These are phyloP conservation scores for Aquilaria yunnanensis DNA, from an alignment of 345 rosid genomes.

Conservation along the genomic window DNA sequence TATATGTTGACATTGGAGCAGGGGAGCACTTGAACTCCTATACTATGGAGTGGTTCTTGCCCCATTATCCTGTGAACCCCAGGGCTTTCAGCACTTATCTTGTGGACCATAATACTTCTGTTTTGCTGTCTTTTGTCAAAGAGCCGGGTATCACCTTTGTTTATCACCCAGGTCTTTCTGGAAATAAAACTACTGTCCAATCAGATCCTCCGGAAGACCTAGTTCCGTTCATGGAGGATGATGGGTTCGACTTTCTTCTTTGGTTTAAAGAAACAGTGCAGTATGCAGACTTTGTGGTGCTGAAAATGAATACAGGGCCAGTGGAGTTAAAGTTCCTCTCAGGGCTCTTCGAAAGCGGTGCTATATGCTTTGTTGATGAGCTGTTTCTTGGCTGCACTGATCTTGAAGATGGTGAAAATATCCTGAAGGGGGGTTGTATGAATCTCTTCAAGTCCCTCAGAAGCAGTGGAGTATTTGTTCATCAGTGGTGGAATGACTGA, in stretches of 20 bases:
- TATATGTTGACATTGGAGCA: conserved; percentile 64
- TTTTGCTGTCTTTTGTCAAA: conserved; percentile 60
- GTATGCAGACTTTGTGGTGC: conserved; percentile 64
- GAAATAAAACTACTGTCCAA: conserved; percentile 13
- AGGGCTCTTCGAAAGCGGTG: conserved; percentile 54
- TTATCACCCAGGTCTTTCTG: conserved; percentile 70
- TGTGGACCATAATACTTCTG: conserved; percentile 76
- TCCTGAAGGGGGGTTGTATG: conserved; percentile 34
- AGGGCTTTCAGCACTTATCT: conserved; percentile 56
- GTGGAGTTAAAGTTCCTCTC: conserved; percentile 52
- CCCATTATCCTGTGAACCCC: conserved; percentile 53
- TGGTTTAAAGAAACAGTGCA: conserved; percentile 80
- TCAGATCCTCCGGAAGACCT: conserved; percentile 25
- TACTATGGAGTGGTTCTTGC: conserved; percentile 50
- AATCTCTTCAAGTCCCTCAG: conserved; percentile 57
- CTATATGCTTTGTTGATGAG: conserved; percentile 74
- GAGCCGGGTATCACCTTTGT: conserved; percentile 67
- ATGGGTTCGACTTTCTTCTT: conserved; percentile 57
- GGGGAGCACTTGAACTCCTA: conserved; percentile 47
- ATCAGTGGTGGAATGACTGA: conserved; percentile 75
- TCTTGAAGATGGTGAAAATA: conserved; percentile 19
- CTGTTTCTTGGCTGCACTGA: conserved; percentile 61
- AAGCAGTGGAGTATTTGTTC: conserved; percentile 68
- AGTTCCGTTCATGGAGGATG: conserved; percentile 47
- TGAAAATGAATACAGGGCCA: conserved; percentile 69